These are phyloP conservation scores for Yarrowia sp. DNA, from an alignment of 805 yeast species.

Conservation along the genomic window DNA sequence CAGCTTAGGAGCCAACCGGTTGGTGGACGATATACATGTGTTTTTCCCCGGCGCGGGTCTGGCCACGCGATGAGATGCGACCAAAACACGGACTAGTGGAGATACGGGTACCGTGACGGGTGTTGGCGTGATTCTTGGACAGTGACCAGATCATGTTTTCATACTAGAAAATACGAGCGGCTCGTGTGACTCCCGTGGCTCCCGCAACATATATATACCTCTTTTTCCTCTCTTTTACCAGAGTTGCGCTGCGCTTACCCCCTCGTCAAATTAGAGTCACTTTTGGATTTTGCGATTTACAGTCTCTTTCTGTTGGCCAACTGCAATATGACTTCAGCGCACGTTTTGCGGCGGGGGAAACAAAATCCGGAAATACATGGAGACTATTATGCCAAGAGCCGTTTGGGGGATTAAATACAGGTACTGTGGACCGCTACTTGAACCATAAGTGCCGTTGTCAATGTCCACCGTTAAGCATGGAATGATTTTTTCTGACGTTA, in stretches of 20 bases:
- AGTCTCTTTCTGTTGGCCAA: conserved; percentile 13
- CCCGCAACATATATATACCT: background rate
- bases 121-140: background rate
- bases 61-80: too few species aligned
- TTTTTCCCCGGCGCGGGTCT: background rate
- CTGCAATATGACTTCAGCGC: conserved; percentile 16
- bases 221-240: background rate
- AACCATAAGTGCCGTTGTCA: too few species aligned
- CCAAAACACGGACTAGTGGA: background rate
- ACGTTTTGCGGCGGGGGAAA: conserved; percentile 11
- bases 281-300: conserved; percentile 14
- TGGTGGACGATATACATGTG: background rate
- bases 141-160: background rate
- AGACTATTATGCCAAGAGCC: conserved; percentile 2
- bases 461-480: too few species aligned
- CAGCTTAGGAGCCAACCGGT: background rate
- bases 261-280: conserved; percentile 4
- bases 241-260: background rate
- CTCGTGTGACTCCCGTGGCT: conserved; percentile 9
- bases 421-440: too few species aligned
- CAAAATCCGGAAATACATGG: background rate
- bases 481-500: background rate
- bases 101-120: background rate
- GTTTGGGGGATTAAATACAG: too few species aligned
- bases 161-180: background rate